Evolutionary conservation across 164 flowering plant species (phyloP), one percentile per base, ranked within the genome.

Genomic region (Malania oleifera): DNA sequence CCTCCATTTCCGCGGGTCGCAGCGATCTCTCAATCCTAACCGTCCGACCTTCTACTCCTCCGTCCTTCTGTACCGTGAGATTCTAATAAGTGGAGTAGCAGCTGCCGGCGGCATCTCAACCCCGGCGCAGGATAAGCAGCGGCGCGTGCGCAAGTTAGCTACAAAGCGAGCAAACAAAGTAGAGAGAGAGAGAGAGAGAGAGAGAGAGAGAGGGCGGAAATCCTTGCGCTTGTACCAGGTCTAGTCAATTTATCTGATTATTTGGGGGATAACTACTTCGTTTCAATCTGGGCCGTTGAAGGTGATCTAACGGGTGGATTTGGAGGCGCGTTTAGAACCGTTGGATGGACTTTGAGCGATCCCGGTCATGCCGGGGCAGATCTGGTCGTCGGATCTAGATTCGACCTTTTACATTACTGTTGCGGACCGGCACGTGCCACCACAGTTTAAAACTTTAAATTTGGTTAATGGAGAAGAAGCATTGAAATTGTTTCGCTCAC

Each of bases 371-470:
- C 66, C 66, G 74, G 75, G 68, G 28, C 47, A 70, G 72, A 72
- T 68, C 25, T 56, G 76, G 79, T 75, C 81, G 79, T 73, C 68
- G 73, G 77, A 79, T 77, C 72, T 52, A 64, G 73, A 71, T 65
- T 71, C 72, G 60, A 22, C 26, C 40, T 64, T 60, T 61, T 37
- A 43, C 71, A 67, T 74, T 62, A 60, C 66, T 43, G 64, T 70
- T 27, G 71, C 73, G 59, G 70, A 65, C 68, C 60, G 70, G 67
- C 78, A 70, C 74, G 78, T 74, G 75, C 67, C 64, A 24, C 17
- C 40, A 1, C 51, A n/a, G 55, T 47, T 29, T 12, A 15, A 37
- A 20, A 39, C n/a, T 4, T 4, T 1, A 43, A 43, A 2, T 0
- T 18, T 23, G 15, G 44, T 59, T 48, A 22, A 6, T 17, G 46